These are phyloP conservation scores for Murraya koenigii DNA, from an alignment of 345 rosid species.

Conservation along the genomic window DNA sequence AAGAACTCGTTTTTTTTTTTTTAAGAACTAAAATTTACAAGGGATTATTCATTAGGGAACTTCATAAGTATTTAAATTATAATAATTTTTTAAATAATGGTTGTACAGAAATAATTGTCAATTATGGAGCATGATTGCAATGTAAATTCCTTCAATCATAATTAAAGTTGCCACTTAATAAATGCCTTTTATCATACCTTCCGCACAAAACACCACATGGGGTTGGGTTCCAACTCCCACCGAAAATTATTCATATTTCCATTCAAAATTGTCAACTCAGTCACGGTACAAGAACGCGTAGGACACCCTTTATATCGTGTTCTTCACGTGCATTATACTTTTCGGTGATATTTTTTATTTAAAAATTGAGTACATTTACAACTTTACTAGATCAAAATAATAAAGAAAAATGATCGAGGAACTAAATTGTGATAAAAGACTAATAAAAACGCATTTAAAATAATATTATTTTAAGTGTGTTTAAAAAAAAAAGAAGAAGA, in stretches of 20 bases:
- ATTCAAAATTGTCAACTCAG: not conserved
- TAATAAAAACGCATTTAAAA: too few relatives aligned
- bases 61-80: too few relatives aligned
- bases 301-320: not conserved
- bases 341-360: not conserved
- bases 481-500: too few relatives aligned
- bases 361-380: not conserved
- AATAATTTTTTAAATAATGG: not conserved
- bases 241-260: not conserved
- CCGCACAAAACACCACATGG: not conserved
- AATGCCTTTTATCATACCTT: not conserved
- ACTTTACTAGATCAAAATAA: not conserved
- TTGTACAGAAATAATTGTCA: not conserved
- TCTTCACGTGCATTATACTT: not conserved
- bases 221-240: not conserved
- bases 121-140: not conserved
- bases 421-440: too few relatives aligned
- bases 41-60: too few relatives aligned
- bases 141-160: not conserved
- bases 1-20: too few relatives aligned
- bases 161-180: not conserved
- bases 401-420: too few relatives aligned
- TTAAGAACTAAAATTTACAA: too few relatives aligned
- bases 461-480: too few relatives aligned
- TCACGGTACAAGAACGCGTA: not conserved